Evolutionary conservation across 108 stramenopile genomes (phyloP).

Genomic region (Schizochytrium sp.): DNA sequence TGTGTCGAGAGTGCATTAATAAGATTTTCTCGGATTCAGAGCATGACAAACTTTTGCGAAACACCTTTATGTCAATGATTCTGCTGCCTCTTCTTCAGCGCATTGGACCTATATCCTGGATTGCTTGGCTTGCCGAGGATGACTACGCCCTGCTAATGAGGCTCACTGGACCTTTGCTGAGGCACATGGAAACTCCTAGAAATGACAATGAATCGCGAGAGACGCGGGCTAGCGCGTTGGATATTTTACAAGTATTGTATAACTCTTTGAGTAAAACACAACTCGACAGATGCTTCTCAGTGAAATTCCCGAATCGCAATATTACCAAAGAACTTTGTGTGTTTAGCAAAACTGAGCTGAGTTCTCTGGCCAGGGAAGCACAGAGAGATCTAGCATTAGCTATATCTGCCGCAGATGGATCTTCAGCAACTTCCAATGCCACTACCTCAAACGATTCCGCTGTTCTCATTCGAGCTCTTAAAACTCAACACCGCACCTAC

Average conservation of each 20-base stretch:
- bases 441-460: background rate
- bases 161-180: background rate
- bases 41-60: background rate
- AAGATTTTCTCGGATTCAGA: background rate
- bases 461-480: conserved; percentile 20
- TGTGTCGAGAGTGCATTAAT: conserved; percentile 1
- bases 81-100: conserved; percentile 12
- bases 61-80: conserved; percentile 29
- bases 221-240: background rate
- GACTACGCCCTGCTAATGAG: background rate
- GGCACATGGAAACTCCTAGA: background rate
- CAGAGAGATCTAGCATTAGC: background rate
- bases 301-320: background rate
- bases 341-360: background rate
- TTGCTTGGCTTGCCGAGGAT: background rate
- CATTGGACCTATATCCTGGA: background rate
- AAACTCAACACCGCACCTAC: background rate
- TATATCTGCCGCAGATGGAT: background rate
- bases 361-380: background rate
- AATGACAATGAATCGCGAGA: background rate
- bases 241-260: conserved; percentile 45
- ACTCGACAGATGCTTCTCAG: background rate
- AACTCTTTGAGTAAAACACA: background rate
- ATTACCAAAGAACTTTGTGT: background rate
- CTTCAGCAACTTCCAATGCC: background rate